Base-by-base conservation (phyloP, 345 rosid species). In the Orychophragmus violaceus region DNA sequence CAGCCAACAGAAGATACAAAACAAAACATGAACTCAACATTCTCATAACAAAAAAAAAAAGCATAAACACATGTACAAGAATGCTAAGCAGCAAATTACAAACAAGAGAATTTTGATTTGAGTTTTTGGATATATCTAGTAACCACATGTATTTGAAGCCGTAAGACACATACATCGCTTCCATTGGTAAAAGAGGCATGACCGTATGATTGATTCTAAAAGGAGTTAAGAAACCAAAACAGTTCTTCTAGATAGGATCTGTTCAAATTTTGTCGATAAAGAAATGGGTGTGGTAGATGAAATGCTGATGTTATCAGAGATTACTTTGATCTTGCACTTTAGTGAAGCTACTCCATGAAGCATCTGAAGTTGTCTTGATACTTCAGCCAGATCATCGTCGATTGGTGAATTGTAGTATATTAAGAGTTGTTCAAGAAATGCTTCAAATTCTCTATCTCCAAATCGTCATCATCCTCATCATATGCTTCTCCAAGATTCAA, bases 101-200 rank as follows among this genome's bases (percentile, higher is more conserved):
- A 45, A 68, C 22, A 22, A n/a, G 30, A 56, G 25, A 67, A 41
- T 41, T 28, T 28, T 41, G 23, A 29, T 44, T 22, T 23, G 30
- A 29, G 44, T 29, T 29, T 30, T n/a, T 8, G 42, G 44, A 21
- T 21, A 17, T 5, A 17, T 36, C n/a, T 27, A 21, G 30, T n/a
- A 42, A 9, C 23, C 9, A 28, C 62, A 66, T 0, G 23, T 35
- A 33, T 19, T 18, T 50, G 42, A 48, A 18, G 17, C 35, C 25
- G 19, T 0, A 42, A 67, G 64, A 29, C 55, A 39, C 62, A 22
- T 83, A 3, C n/a, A 84, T 83, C 0, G 85, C 51, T 82, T 87
- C 28, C 21, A 65, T 29, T 29, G 18, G 55, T 56, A 32, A 56
- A 55, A 32, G 2, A 55, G 12, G 9, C 45, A 56, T 56, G 55